Conservation (phyloP, 1,284 basidiomycete species). For the Fomitopsis betulina region DNA sequence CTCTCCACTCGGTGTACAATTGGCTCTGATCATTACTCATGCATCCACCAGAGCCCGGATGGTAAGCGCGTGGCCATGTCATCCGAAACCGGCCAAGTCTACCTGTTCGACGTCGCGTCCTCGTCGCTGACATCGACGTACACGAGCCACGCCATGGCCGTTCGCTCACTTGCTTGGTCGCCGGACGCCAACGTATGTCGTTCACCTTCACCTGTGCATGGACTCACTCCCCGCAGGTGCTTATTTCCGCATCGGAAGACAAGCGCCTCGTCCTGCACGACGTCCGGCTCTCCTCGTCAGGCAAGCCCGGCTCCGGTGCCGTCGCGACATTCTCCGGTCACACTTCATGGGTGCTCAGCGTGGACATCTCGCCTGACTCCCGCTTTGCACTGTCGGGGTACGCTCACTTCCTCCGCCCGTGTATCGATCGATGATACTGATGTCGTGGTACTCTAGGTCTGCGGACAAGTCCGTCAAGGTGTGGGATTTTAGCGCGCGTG, state of each 20-base stretch:
- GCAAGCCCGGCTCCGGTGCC: conserved; percentile 61
- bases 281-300: conserved; percentile 58
- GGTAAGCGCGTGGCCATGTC: conserved; percentile 75
- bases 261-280: conserved; percentile 84
- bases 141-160: conserved; percentile 82
- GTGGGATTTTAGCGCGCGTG: conserved; percentile 80
- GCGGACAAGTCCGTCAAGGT: conserved; percentile 84
- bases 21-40: background rate
- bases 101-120: conserved; percentile 73
- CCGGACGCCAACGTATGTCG: conserved; percentile 59
- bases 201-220: background rate
- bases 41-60: conserved; percentile 69
- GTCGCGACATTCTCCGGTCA: conserved; percentile 83
- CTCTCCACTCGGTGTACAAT: background rate
- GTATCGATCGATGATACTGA: background rate
- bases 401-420: conserved; percentile 21
- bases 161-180: conserved; percentile 81
- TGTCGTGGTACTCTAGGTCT: conserved; percentile 42
- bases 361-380: conserved; percentile 76
- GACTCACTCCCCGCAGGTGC: conserved; percentile 43
- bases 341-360: conserved; percentile 80
- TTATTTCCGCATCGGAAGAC: conserved; percentile 85
- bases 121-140: conserved; percentile 62
- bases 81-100: conserved; percentile 78
- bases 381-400: conserved; percentile 78